Conservation (phyloP, 139 green algal genomes). For the Nannochloris sp. region DNA sequence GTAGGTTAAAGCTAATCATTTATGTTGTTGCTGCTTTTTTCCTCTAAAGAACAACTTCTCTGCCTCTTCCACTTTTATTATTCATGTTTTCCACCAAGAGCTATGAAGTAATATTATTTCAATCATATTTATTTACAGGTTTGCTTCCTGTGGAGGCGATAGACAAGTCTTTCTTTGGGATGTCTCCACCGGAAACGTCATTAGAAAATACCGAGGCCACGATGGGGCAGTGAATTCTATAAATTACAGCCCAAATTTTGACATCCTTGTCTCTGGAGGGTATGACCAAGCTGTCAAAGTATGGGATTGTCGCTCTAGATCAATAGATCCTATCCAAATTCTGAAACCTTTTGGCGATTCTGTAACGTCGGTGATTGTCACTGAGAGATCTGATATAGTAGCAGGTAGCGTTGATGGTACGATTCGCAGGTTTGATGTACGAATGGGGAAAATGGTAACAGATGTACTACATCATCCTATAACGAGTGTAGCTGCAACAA, state of each 20-base stretch:
- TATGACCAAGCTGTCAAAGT: conserved; percentile 85
- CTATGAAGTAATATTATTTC: neutral
- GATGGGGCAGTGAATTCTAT: conserved; percentile 75
- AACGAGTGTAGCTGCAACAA: conserved; percentile 36
- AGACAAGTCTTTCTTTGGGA: conserved; percentile 88
- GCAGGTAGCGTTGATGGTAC: conserved; percentile 80
- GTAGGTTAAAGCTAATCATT: conserved; percentile 23
- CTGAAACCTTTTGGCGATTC: conserved; percentile 79
- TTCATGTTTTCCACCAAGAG: neutral
- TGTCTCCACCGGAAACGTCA: conserved; percentile 66
- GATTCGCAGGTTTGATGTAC: conserved; percentile 79
- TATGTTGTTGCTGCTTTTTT: neutral
- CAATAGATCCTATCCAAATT: conserved; percentile 66
- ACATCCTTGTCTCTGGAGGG: conserved; percentile 70
- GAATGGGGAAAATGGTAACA: conserved; percentile 56
- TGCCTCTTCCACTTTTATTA: neutral
- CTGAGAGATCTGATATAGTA: conserved; percentile 50
- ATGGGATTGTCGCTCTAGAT: conserved; percentile 84
- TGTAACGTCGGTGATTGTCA: conserved; percentile 63
- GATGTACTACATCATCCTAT: conserved; percentile 72
- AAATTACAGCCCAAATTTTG: conserved; percentile 50
- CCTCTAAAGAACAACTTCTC: neutral
- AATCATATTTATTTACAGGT: conserved; percentile 20
- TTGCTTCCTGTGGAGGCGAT: conserved; percentile 86
- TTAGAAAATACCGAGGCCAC: conserved; percentile 85